Evolutionary conservation across 2,329 filamentous ascomycete species (phyloP), one percentile per base, ranked within the genome.

Genomic region (Trichoderma citrinoviride): DNA sequence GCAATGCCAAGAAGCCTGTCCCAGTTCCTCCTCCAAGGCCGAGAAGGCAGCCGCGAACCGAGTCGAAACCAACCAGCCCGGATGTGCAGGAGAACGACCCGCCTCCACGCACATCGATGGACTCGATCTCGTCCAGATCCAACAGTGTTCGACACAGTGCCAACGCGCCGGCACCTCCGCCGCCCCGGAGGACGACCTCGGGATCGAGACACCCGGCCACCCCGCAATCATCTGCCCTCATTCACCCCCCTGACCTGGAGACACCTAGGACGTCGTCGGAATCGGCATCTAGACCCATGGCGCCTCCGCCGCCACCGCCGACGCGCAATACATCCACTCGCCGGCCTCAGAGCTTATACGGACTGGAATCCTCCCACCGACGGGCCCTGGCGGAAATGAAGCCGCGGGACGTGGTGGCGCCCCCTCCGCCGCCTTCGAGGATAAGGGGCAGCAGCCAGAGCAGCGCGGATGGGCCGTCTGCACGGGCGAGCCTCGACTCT

Each of bases 21-120:
- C 83, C 83, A 3, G 81, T 81, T 3, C 84, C 84, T 8, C 81
- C 83, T 3, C 82, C 84, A 3, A 79, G 81, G 3, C 82, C 84
- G 3, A 79, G 81, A 43, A 77, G 78, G 64, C 58, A 77, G 81
- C 2, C 74, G 1, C 76, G 82, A 60, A 75, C 73, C 25, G 83
- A 85, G 58, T 82, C 79, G 70, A 82, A 75, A 70, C 66, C 70
- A 3, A 61, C 67, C 5, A 41, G 67, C 23, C 25, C 27, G 61
- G 56, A 47, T 10, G 21, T 23, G 12, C 68, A 73, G 3, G 72
- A 75, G 3, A 78, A 80, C 6, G 78, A 83, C 12, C 74, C 76
- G 6, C 74, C 78, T 17, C 76, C 78, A 5, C 79, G 82, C 3
- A 81, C 82, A 10, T 86, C 84, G 0, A 61, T 80, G 8, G 83